Percentiles rank a stretch among this genome's conserved stretches.
Conservation (phyloP, 1,139 yeast species). For the Kodamaea suecica region DNA sequence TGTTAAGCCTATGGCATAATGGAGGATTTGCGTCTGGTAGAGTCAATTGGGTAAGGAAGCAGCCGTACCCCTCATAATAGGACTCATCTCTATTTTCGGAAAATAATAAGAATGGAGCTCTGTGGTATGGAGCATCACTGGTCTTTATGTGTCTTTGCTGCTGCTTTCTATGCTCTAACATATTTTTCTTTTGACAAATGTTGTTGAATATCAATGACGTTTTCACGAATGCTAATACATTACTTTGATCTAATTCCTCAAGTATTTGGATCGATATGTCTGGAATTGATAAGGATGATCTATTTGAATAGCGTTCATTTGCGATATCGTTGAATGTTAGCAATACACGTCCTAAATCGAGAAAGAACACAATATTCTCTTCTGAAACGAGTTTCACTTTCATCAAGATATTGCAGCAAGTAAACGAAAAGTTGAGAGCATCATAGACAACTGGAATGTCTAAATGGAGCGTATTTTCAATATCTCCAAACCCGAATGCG, state of each 20-base stretch:
- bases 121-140: constrained; percentile 81
- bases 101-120: constrained; percentile 69
- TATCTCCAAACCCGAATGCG: constrained; percentile 63
- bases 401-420: constrained; percentile 36
- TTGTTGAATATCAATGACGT: constrained; percentile 61
- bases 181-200: constrained; percentile 55
- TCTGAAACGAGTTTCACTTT: constrained; percentile 21
- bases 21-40: constrained; percentile 69
- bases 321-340: constrained; percentile 66
- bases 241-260: constrained; percentile 15
- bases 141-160: constrained; percentile 66
- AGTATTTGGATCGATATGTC: constrained; percentile 34
- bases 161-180: constrained; percentile 39
- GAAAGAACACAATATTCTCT: constrained; percentile 17
- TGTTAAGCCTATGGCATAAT: constrained; percentile 2
- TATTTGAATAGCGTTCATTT: constrained; percentile 59
- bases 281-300: constrained; percentile 52
- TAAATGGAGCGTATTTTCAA: constrained; percentile 67
- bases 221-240: constrained; percentile 31
- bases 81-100: constrained; percentile 40
- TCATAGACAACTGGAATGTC: constrained; percentile 61
- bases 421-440: constrained; percentile 57
- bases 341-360: constrained; percentile 37
- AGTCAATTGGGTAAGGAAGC: constrained; percentile 60
- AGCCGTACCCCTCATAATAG: constrained; percentile 48